Base-by-base conservation (phyloP, 495 filamentous ascomycete species). In the Aspergillus kassunensis region DNA sequence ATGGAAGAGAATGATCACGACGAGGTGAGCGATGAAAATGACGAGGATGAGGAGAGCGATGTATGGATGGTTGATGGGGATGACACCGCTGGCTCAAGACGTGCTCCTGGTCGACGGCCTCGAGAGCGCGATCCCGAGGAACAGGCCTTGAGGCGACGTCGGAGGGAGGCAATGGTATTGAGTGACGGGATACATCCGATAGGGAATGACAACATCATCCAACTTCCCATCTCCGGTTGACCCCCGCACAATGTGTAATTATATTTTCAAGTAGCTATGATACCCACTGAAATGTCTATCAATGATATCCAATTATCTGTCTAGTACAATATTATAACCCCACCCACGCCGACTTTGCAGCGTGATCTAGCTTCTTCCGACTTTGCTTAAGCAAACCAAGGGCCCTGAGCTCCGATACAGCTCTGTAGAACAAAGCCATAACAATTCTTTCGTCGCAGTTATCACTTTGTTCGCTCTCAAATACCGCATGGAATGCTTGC, bases 361-460 rank as follows among this genome's bases (percentile, higher is more conserved):
- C 69, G 70, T 96, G 91, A 65, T 97, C 93, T 11, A 81, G 79
- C 77, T 93, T 95, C 77, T 91, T 97, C 68, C 84, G 88, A 59
- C 85, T 97, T 54, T 77, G 77, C 70, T 93, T 97, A 27, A 97
- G 75, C 74, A 96, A 84, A 16, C 92, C 92, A 70, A 97, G 75
- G 36, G 80, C 77, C 69, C 81, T 87, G 61, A 98, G 65, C 63
- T 97, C 95, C 7, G 91, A 90, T 49, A 97, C 60, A 4, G 78
- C 87, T 41, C 81, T 76, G 64, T 95, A 95, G 68, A 97, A 98
- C 44, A 87, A 70, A 16, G 86, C 75, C 67, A 90, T 79, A 8
- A 77, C 74, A 25, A 74, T 61, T 46, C 77, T 73, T 41, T 70
- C 61, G 55, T 78, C 63, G 31, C 76, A 71, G 16, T 74, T 70